A percentile compares a stretch with the other conserved stretches of the same genome.
These are phyloP conservation scores for Dactylellina haptotyla DNA, from an alignment of 2,329 filamentous ascomycete genomes.

Conservation along the genomic window DNA sequence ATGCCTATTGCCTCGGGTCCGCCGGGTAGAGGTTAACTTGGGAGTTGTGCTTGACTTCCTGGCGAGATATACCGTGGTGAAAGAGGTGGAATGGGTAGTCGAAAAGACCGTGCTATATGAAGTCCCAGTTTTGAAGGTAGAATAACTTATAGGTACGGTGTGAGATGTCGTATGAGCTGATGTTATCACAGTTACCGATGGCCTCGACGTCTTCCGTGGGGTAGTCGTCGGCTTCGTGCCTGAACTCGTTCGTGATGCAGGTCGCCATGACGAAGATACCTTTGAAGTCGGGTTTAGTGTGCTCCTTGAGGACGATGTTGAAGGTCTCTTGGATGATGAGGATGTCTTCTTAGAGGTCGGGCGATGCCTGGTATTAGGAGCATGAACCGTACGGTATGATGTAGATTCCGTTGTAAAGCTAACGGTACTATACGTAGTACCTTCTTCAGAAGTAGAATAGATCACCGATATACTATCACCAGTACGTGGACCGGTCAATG, in stretches of 20 bases:
- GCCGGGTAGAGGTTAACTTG: background rate
- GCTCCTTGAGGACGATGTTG: background rate
- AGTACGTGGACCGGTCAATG: background rate
- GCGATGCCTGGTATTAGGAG: background rate
- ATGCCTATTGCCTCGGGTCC: background rate
- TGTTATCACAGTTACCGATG: background rate
- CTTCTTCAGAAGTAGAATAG: constrained; percentile 13
- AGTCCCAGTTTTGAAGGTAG: constrained; percentile 11
- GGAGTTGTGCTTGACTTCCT: background rate
- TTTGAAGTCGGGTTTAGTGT: background rate
- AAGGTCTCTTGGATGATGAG: background rate
- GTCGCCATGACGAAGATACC: background rate
- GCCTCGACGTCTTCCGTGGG: too few species aligned
- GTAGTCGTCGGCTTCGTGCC: background rate
- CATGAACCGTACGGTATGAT: constrained; percentile 3
- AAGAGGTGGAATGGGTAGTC: constrained; percentile 15
- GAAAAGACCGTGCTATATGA: constrained; percentile 2
- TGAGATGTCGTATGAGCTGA: constrained; percentile 2
- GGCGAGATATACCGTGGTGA: constrained; percentile 13
- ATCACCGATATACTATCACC: background rate
- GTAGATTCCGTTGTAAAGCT: constrained; percentile 3
- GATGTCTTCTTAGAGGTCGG: background rate
- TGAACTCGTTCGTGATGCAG: background rate
- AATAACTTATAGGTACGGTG: constrained; percentile 1
- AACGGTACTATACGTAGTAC: constrained; percentile 8